phyloP scores from a whole-genome alignment of 768 basidiomycete genomes.

The Tephrocybe rancida region DNA sequence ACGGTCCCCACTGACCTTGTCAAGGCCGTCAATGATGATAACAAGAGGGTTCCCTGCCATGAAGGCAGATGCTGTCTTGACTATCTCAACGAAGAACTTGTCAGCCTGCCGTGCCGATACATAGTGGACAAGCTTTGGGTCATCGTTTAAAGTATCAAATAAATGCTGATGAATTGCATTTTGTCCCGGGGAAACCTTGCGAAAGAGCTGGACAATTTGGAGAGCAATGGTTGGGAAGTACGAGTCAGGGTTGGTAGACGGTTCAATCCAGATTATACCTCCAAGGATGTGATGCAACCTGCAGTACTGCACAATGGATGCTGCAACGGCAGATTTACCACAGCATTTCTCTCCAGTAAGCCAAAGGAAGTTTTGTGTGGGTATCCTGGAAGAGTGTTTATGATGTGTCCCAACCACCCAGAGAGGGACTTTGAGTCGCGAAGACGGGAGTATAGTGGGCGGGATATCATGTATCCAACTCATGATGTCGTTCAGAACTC shows the following conservation, averaged over 20 bases:
- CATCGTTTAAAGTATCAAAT: not conserved
- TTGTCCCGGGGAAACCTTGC: not conserved
- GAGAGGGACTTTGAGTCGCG: too few species aligned
- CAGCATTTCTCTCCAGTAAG: not conserved
- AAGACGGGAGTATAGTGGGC: too few species aligned
- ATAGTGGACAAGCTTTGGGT: not conserved
- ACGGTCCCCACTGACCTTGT: not conserved
- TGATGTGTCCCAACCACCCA: too few species aligned
- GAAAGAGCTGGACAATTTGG: not conserved
- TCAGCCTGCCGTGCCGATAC: not conserved
- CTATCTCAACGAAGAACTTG: not conserved
- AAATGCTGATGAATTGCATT: not conserved
- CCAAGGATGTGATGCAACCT: not conserved
- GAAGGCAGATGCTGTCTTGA: not conserved
- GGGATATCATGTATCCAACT: not conserved
- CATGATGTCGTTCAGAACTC: not conserved
- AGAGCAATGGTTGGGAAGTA: not conserved
- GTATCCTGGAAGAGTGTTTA: too few species aligned
- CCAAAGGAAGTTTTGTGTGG: not conserved
- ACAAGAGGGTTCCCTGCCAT: not conserved
- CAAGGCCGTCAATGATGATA: not conserved
- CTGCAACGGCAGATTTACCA: not conserved
- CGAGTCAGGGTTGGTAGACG: not conserved
- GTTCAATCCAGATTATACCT: not conserved
- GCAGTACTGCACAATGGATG: not conserved